Percentiles rank a stretch among this genome's conserved stretches.
Evolutionary conservation across 768 basidiomycete species (phyloP).

Genomic region (Hysterangium stoloniferum): DNA sequence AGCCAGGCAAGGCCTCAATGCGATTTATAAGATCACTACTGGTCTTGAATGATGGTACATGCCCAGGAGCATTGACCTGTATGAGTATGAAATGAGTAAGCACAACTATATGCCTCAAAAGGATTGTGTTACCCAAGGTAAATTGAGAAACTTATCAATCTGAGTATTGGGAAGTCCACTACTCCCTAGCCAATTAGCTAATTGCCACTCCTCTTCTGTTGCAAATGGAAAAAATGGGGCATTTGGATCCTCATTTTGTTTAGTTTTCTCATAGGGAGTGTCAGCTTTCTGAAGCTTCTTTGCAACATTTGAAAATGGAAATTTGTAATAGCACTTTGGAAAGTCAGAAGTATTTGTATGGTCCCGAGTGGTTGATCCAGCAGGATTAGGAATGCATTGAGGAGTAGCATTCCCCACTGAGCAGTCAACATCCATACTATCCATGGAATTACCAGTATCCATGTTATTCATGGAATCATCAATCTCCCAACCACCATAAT

Average conservation of each 20-base stretch:
- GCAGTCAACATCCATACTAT: too few relatives aligned
- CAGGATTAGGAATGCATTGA: too few relatives aligned
- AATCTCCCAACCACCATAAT: too few relatives aligned
- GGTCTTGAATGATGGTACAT: constrained; percentile 18
- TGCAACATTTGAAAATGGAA: neutral
- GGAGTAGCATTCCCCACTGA: too few relatives aligned
- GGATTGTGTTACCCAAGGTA: constrained; percentile 23
- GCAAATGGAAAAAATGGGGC: constrained; percentile 16
- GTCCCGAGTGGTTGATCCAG: too few relatives aligned
- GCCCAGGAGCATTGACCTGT: neutral
- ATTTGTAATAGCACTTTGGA: neutral
- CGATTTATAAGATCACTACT: constrained; percentile 20
- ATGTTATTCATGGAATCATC: too few relatives aligned
- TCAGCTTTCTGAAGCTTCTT: neutral
- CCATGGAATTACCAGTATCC: too few relatives aligned
- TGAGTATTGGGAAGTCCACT: constrained; percentile 21
- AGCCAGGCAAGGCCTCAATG: constrained; percentile 23
- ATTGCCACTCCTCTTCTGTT: constrained; percentile 26
- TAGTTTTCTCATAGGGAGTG: neutral
- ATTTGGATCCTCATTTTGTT: neutral
- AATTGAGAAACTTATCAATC: constrained; percentile 26
- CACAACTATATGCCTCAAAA: neutral
- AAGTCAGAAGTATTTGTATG: too few relatives aligned
- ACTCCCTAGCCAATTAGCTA: constrained; percentile 26
- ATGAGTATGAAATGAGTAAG: neutral